phyloP scores from a whole-genome alignment of 164 flowering plant genomes.

The Dillenia turbinata region DNA sequence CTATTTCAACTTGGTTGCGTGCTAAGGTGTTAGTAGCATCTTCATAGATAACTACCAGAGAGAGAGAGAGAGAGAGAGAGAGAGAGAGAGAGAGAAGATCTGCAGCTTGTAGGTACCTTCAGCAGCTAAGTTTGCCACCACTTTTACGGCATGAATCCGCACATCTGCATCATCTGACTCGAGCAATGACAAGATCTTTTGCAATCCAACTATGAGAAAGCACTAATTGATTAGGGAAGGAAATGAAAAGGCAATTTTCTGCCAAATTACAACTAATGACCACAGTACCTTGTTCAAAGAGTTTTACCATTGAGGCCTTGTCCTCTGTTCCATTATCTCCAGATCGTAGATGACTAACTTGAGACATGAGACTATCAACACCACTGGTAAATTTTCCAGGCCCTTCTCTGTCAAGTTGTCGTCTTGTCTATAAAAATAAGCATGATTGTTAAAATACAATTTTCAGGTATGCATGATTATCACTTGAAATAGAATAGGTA shows the following conservation, averaged over 20 bases:
- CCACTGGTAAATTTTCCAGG: slow-evolving; percentile 31
- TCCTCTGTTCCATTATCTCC: slow-evolving; percentile 66
- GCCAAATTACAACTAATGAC: neutral
- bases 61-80: no score
- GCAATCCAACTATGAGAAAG: slow-evolving; percentile 73
- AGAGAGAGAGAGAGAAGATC: no score
- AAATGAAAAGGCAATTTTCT: neutral
- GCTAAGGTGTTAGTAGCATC: no score
- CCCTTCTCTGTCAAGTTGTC: slow-evolving; percentile 57
- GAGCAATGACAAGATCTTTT: slow-evolving; percentile 87
- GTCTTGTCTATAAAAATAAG: slow-evolving; percentile 53
- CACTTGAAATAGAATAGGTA: no score
- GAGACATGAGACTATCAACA: slow-evolving; percentile 55
- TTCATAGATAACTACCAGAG: no score
- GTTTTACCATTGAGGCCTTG: slow-evolving; percentile 76
- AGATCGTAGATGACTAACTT: slow-evolving; percentile 44
- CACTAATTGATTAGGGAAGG: neutral
- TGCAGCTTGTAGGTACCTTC: slow-evolving; percentile 52
- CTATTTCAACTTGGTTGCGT: no score
- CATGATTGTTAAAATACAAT: no score
- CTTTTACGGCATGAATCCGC: slow-evolving; percentile 96
- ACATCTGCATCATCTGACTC: slow-evolving; percentile 93
- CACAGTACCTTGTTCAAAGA: slow-evolving; percentile 83
- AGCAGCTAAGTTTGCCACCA: slow-evolving; percentile 95
- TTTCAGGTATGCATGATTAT: no score